Base-by-base conservation (phyloP, 208 protist genomes). In the Wallacemonas sp. region DNA sequence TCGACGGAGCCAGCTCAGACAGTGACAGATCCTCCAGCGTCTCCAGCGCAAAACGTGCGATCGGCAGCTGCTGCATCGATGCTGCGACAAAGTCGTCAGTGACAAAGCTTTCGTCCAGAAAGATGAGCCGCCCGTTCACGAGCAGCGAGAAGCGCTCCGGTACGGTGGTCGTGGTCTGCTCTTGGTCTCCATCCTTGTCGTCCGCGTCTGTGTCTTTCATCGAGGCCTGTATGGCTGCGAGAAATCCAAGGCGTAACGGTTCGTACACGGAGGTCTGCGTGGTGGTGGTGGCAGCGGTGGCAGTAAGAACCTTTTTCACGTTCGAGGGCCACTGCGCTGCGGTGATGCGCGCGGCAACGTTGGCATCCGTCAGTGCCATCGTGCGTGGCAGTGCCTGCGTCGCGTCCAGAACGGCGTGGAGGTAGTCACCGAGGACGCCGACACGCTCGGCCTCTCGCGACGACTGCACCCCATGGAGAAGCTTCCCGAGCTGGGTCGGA, bases 71-170 rank as follows among this genome's bases (percentile, higher is more conserved):
- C 21, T 74, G 56, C 17, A 44, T 14, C 11, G 64, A 63, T 8
- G 68, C 70, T 2, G 63, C 38, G 2, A 72, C 47, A 4, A 88
- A 76, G 61, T 89, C 86, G 3, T 48, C 71, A 8, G 60, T 56
- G 30, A 41, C 36, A 66, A 88, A 82, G 43, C 56, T 55, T 12
- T 72, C 69, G 49, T 78, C 68, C 52, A 85, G 75, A 5, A 63
- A 34, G 11, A 86, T 34, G 8, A 75, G 52, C 49, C 83, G 80
- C 17, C 86, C 86, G 70, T 89, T 92, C 12, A 73, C 62, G 29
- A 79, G 19, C 26, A 85, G 70, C 2, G 43, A 41, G 1, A 67
- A 48, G 43, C 19, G 30, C 21, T 21, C 12, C 3, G 8, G 11
- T 38, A 21, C 21, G 52, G 3, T 12, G 12, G 52, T 6, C 2